A percentile compares a stretch with the other conserved stretches of the same genome.
phyloP scores from a whole-genome alignment of 495 filamentous ascomycete genomes.

The Pyrenopolyporus hunteri region DNA sequence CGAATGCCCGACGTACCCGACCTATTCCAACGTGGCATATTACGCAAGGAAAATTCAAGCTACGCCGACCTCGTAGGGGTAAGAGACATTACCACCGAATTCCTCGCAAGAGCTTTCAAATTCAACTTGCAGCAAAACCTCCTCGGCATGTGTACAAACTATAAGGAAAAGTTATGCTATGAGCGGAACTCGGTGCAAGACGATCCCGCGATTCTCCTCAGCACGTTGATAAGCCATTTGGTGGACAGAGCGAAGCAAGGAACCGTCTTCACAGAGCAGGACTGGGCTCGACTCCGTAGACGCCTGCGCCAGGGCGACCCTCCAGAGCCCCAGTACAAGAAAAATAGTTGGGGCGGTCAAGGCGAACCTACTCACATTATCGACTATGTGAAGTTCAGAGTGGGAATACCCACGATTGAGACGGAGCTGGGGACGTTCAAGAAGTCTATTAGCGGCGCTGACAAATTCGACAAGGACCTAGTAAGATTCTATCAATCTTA shows the following conservation, averaged over 20 bases:
- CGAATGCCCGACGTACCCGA: slow-evolving; percentile 57
- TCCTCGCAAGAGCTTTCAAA: slow-evolving; percentile 62
- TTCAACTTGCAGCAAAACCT: slow-evolving; percentile 71
- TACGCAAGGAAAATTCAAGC: slow-evolving; percentile 62
- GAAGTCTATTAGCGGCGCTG: slow-evolving; percentile 23
- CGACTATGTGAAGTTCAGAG: slow-evolving; percentile 72
- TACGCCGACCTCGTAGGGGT: slow-evolving; percentile 52
- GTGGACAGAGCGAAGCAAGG: slow-evolving; percentile 86
- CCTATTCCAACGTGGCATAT: slow-evolving; percentile 60
- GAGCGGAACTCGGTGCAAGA: slow-evolving; percentile 61
- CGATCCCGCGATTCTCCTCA: slow-evolving; percentile 61
- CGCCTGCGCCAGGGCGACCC: slow-evolving; percentile 42
- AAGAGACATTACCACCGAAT: slow-evolving; percentile 41
- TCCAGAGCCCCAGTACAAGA: slow-evolving; percentile 51
- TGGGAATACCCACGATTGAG: slow-evolving; percentile 60
- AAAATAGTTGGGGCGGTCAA: slow-evolving; percentile 42
- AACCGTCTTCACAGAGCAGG: slow-evolving; percentile 63
- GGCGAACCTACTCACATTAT: slow-evolving; percentile 64
- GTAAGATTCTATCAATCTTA: slow-evolving; percentile 35
- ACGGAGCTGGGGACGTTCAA: slow-evolving; percentile 55
- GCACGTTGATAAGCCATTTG: slow-evolving; percentile 74
- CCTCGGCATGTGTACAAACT: slow-evolving; percentile 76
- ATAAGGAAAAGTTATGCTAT: slow-evolving; percentile 76
- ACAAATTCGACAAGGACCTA: slow-evolving; percentile 36
- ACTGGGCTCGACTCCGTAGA: slow-evolving; percentile 60